Evolutionary conservation across 148 eudicot species (phyloP).

Genomic region (Rhododendron simsii): DNA sequence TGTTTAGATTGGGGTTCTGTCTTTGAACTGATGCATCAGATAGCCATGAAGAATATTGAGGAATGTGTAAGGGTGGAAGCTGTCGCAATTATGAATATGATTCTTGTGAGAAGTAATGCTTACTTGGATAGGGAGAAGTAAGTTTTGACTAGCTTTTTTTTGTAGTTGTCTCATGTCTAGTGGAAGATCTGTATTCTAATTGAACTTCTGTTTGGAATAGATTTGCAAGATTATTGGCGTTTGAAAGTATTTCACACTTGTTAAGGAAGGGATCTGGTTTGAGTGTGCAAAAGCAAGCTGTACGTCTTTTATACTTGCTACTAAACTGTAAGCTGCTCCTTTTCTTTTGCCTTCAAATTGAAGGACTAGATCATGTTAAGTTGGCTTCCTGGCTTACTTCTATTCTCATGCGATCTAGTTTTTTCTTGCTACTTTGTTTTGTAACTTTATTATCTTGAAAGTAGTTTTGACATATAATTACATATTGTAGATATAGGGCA

Average conservation of each 20-base stretch:
- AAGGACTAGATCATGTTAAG: neutral
- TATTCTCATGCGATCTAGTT: neutral
- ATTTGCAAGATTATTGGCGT: conserved; percentile 46
- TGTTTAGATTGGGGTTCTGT: conserved; percentile 21
- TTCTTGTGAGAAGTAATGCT: conserved; percentile 47
- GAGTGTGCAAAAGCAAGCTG: conserved; percentile 61
- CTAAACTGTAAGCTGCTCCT: conserved; percentile 64
- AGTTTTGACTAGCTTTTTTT: conserved; percentile 20
- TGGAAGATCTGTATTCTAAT: conserved; percentile 1
- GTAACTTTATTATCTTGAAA: neutral
- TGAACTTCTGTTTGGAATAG: conserved; percentile 34
- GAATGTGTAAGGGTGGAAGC: conserved; percentile 21
- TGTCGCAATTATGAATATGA: conserved; percentile 23
- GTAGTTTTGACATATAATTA: neutral
- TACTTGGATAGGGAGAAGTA: conserved; percentile 69
- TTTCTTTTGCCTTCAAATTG: neutral
- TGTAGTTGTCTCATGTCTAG: conserved; percentile 1
- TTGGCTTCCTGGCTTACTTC: neutral
- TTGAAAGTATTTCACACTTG: conserved; percentile 51
- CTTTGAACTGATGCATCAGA: conserved; percentile 19
- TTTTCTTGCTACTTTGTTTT: neutral
- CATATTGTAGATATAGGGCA: neutral
- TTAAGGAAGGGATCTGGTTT: conserved; percentile 65
- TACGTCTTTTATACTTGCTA: conserved; percentile 63
- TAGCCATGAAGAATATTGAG: conserved; percentile 14